Percentiles rank a stretch among this genome's conserved stretches.
phyloP scores from a whole-genome alignment of 768 basidiomycete species.

The Tephrocybe sp. region DNA sequence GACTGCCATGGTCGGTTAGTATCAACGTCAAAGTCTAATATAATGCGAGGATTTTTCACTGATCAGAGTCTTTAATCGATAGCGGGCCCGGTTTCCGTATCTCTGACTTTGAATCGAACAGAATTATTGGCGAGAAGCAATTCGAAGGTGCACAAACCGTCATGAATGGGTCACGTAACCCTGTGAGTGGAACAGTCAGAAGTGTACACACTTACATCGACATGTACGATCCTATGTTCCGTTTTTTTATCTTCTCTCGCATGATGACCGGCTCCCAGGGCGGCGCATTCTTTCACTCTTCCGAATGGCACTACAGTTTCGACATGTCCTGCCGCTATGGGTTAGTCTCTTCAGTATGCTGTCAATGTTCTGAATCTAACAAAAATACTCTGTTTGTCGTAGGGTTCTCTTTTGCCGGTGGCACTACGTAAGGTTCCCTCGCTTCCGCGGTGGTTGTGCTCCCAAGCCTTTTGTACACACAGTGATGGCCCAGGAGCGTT shows the following conservation, averaged over 20 bases:
- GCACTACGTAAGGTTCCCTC: slow-evolving; percentile 63
- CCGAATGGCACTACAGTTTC: slow-evolving; percentile 64
- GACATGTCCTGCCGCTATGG: slow-evolving; percentile 81
- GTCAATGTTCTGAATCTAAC: background rate
- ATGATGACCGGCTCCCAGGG: slow-evolving; percentile 36
- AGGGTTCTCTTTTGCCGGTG: slow-evolving; percentile 80
- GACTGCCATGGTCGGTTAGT: slow-evolving; percentile 70
- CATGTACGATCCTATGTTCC: slow-evolving; percentile 48
- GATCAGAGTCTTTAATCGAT: background rate
- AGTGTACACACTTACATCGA: slow-evolving; percentile 71
- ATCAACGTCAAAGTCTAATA: slow-evolving; percentile 1
- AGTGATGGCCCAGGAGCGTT: slow-evolving; percentile 83
- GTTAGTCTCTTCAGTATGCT: slow-evolving; percentile 33
- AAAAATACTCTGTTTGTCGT: slow-evolving; percentile 5
- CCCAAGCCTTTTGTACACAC: background rate
- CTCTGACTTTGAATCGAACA: slow-evolving; percentile 77
- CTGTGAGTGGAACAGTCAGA: slow-evolving; percentile 60
- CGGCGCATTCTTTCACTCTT: slow-evolving; percentile 61
- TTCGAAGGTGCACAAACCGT: slow-evolving; percentile 67
- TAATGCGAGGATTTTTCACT: background rate
- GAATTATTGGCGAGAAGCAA: slow-evolving; percentile 69
- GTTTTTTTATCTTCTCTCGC: background rate
- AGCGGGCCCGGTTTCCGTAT: slow-evolving; percentile 76
- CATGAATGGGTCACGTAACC: slow-evolving; percentile 49
- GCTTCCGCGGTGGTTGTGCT: slow-evolving; percentile 1